phyloP scores from a whole-genome alignment of 2,329 filamentous ascomycete species.

The Stagonosporopsis cucurbitacearum region DNA sequence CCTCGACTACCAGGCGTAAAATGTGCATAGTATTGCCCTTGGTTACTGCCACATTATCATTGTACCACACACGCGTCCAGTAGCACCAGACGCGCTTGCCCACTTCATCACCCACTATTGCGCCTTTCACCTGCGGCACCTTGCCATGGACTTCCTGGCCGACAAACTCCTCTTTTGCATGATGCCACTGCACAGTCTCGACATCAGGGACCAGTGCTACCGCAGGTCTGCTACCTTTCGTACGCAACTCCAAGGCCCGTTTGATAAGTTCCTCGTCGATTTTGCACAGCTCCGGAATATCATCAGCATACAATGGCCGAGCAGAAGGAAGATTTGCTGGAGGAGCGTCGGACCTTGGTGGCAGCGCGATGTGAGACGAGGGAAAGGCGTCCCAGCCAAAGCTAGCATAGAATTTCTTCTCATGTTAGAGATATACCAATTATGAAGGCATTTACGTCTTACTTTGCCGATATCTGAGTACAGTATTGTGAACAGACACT shows the following conservation, averaged over 20 bases:
- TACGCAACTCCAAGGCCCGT: conserved; percentile 54
- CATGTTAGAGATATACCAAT: conserved; percentile 70
- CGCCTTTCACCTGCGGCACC: conserved; percentile 70
- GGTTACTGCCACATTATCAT: conserved; percentile 59
- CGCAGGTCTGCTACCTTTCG: conserved; percentile 53
- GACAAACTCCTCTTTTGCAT: conserved; percentile 82
- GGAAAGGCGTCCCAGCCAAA: conserved; percentile 78
- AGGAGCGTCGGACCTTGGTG: conserved; percentile 9
- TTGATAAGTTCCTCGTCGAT: conserved; percentile 70
- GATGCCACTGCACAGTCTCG: conserved; percentile 76
- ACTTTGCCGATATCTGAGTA: conserved; percentile 81
- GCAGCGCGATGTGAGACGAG: conserved; percentile 68
- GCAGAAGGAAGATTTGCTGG: conserved; percentile 31
- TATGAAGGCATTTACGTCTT: conserved; percentile 46
- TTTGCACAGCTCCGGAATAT: conserved; percentile 67
- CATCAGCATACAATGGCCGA: conserved; percentile 62
- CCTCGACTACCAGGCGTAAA: conserved; percentile 71
- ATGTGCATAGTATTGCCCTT: conserved; percentile 73
- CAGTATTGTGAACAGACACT: conserved; percentile 73
- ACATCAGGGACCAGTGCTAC: conserved; percentile 74
- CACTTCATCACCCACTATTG: conserved; percentile 61
- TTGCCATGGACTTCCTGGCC: conserved; percentile 66
- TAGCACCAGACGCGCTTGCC: conserved; percentile 73
- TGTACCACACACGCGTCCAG: conserved; percentile 71
- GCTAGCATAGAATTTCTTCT: conserved; percentile 76